Evolutionary conservation across 208 protist genomes (phyloP).

Genomic region (Crithidia bombi): DNA sequence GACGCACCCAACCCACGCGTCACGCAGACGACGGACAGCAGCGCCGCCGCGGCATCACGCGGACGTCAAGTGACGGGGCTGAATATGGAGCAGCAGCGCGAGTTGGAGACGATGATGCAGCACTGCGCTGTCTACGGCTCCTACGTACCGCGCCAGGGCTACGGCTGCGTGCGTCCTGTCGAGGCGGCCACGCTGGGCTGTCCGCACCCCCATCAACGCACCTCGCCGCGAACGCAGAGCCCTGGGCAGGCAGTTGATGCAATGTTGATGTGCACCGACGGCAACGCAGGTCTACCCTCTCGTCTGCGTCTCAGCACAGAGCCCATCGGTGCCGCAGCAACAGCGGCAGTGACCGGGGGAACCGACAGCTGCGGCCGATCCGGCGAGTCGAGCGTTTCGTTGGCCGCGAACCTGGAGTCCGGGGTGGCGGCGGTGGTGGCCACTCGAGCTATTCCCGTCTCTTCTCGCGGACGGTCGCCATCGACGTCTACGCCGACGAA

Average conservation of each 20-base stretch:
- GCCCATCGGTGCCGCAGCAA: neutral
- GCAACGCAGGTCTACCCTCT: neutral
- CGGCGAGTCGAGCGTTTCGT: neutral
- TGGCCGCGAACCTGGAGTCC: neutral
- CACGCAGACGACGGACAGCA: neutral
- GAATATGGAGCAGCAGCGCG: neutral
- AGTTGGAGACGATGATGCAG: slow-evolving; percentile 19
- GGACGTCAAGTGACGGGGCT: too few relatives aligned
- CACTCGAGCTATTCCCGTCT: slow-evolving; percentile 18
- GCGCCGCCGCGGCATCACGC: neutral
- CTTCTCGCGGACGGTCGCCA: neutral
- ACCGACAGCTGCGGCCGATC: neutral
- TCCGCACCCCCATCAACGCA: neutral
- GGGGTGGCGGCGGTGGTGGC: neutral
- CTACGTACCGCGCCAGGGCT: slow-evolving; percentile 23
- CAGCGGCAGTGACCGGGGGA: neutral
- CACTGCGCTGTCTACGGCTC: slow-evolving; percentile 27
- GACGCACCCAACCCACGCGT: neutral
- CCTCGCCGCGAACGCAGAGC: neutral
- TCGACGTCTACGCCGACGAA: neutral
- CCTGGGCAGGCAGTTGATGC: neutral
- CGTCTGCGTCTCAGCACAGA: neutral
- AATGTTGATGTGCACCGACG: neutral
- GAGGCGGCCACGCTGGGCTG: neutral
- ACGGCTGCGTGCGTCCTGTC: slow-evolving; percentile 8